A percentile compares a stretch with the other conserved stretches of the same genome.
Conservation (phyloP, 176 grass and related monocot species). For the Chrysopogon serrulatus region DNA sequence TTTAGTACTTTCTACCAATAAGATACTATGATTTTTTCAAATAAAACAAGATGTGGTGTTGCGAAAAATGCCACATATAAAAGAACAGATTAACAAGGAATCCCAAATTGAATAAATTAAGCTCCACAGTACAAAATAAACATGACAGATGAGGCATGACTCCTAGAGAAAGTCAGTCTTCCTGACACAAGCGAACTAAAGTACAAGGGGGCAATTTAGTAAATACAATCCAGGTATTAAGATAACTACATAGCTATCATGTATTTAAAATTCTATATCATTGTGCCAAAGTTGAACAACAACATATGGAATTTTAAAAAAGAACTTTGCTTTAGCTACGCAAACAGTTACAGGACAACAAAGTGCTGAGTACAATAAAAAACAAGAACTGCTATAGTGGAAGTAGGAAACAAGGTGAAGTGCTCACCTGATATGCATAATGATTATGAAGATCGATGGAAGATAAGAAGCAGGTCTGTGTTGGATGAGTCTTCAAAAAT, state of each 20-base stretch:
- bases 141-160: neutral
- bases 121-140: neutral
- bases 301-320: neutral
- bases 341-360: constrained; percentile 2
- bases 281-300: neutral
- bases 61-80: neutral
- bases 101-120: neutral
- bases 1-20: neutral
- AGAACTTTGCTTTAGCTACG: neutral
- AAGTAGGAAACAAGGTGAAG: constrained; percentile 3
- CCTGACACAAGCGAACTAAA: neutral
- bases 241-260: neutral
- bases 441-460: constrained; percentile 99
- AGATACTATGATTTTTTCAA: neutral
- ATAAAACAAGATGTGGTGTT: neutral
- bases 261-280: neutral
- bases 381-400: neutral
- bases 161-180: neutral
- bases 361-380: constrained; percentile 21
- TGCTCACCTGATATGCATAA: constrained; percentile 91
- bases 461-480: constrained; percentile 95
- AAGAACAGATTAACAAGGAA: neutral
- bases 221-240: neutral
- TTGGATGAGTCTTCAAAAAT: constrained; percentile 82
- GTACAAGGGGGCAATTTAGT: neutral